These are phyloP conservation scores for Cystobasidium pallidum DNA, from an alignment of 1,284 basidiomycete species.

Conservation along the genomic window DNA sequence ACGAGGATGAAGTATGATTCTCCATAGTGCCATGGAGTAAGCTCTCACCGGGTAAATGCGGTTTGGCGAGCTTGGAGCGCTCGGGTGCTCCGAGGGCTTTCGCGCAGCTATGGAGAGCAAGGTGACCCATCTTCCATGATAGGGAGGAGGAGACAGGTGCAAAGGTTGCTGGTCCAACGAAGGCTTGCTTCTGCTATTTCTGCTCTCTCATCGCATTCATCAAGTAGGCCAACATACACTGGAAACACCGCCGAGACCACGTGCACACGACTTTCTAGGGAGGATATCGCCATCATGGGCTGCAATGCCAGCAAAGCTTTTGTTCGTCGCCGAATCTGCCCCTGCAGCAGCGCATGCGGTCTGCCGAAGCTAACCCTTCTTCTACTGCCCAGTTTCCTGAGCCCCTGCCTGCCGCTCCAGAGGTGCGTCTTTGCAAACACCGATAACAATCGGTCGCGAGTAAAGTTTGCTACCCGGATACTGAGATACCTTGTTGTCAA, in stretches of 20 bases:
- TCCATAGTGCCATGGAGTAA: too few relatives aligned
- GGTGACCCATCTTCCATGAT: too few relatives aligned
- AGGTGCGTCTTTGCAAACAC: not conserved
- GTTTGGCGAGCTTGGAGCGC: too few relatives aligned
- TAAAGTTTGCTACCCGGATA: not conserved
- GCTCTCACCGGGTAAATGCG: too few relatives aligned
- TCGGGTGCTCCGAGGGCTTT: not conserved
- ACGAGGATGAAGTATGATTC: not conserved
- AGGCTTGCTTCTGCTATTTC: too few relatives aligned
- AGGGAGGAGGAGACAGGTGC: not conserved
- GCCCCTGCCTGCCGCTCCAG: not conserved
- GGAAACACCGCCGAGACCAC: too few relatives aligned
- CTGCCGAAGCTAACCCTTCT: constrained; percentile 1
- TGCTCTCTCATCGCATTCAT: too few relatives aligned
- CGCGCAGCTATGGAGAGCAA: too few relatives aligned
- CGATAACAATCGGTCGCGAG: not conserved
- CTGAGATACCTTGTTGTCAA: not conserved
- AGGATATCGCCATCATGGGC: constrained; percentile 9
- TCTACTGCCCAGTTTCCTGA: not conserved
- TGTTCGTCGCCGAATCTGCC: not conserved
- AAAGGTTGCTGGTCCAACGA: not conserved
- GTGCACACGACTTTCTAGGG: too few relatives aligned
- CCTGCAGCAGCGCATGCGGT: not conserved
- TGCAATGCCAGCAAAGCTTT: constrained; percentile 27
- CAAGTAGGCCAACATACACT: too few relatives aligned